These are phyloP conservation scores for Ogataea wickerhamii DNA, from an alignment of 805 yeast genomes.

Conservation along the genomic window DNA sequence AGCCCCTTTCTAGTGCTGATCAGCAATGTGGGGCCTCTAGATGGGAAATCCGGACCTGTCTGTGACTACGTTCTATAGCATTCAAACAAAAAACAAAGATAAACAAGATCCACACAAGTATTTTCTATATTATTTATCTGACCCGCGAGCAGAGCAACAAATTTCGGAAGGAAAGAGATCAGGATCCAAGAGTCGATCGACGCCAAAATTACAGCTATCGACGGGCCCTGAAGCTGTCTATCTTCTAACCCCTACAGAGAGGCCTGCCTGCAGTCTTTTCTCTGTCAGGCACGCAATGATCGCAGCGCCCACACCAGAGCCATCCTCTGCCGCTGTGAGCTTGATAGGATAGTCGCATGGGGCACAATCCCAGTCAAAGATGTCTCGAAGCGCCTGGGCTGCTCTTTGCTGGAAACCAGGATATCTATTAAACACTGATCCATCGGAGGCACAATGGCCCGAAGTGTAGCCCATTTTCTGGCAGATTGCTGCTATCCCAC, in stretches of 20 bases:
- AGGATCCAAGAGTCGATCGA: no score
- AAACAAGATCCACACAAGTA: neutral
- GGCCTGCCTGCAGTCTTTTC: conserved; percentile 65
- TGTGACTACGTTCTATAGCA: no score
- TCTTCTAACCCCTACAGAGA: conserved; percentile 37
- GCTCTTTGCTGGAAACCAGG: conserved; percentile 91
- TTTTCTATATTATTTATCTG: no score
- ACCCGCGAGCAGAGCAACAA: neutral
- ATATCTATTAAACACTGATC: conserved; percentile 91
- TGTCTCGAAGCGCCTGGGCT: conserved; percentile 81
- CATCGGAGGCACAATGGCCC: conserved; percentile 94
- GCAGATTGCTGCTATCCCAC: conserved; percentile 94
- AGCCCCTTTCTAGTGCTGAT: no score
- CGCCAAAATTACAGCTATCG: neutral
- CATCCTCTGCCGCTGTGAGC: conserved; percentile 62
- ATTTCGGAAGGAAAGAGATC: no score
- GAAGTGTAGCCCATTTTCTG: conserved; percentile 74
- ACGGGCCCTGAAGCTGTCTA: no score
- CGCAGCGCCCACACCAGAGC: conserved; percentile 98
- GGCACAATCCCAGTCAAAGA: conserved; percentile 65
- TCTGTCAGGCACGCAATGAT: conserved; percentile 93
- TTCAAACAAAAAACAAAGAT: neutral
- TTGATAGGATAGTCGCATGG: conserved; percentile 25
- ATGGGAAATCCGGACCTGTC: no score
- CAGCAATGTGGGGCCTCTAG: no score